Evolutionary conservation across 2,329 filamentous ascomycete species (phyloP).

Genomic region (Nigrospora oryzae): DNA sequence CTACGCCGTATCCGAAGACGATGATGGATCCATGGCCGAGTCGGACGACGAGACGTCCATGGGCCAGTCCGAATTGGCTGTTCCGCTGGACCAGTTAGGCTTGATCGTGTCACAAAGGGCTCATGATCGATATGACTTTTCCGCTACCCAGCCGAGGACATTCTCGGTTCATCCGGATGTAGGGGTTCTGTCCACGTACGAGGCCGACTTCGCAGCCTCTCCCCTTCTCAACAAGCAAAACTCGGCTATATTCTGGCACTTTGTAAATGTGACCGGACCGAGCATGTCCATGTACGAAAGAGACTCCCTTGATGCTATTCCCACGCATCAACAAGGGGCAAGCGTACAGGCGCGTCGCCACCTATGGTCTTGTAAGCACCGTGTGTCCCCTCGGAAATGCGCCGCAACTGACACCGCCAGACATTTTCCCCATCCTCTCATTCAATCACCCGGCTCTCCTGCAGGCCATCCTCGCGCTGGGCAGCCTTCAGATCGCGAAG

Average conservation of each 20-base stretch:
- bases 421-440: constrained; percentile 76
- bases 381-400: too few relatives aligned
- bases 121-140: constrained; percentile 26
- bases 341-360: constrained; percentile 55
- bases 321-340: constrained; percentile 49
- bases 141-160: constrained; percentile 37
- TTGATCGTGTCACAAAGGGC: constrained; percentile 27
- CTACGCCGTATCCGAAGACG: constrained; percentile 41
- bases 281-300: constrained; percentile 83
- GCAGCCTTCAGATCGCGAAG: constrained; percentile 80
- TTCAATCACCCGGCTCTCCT: constrained; percentile 79
- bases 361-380: constrained; percentile 42
- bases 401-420: constrained; percentile 21
- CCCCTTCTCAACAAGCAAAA: constrained; percentile 76
- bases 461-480: constrained; percentile 82
- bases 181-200: constrained; percentile 54
- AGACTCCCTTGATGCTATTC: constrained; percentile 63
- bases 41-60: constrained; percentile 49
- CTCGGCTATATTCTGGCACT: constrained; percentile 81
- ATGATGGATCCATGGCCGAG: constrained; percentile 54
- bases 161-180: constrained; percentile 40
- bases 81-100: constrained; percentile 30
- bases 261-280: constrained; percentile 80
- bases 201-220: constrained; percentile 54
- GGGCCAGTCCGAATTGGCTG: constrained; percentile 25